Evolutionary conservation across 202 grass and related monocot genomes (phyloP).

Genomic region (Panicum hallii): DNA sequence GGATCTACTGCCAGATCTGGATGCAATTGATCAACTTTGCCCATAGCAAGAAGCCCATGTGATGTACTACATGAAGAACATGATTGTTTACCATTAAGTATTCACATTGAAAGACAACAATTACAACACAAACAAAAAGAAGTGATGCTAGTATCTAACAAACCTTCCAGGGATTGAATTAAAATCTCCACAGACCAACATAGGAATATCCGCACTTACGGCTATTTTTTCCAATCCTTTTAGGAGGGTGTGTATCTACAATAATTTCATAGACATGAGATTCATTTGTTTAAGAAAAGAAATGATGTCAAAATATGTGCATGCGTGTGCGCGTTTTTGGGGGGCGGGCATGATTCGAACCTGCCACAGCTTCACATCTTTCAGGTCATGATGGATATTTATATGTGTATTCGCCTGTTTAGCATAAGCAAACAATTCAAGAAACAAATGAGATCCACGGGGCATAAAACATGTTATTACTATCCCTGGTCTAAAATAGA

Average conservation of each 20-base stretch:
- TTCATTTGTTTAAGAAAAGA: slow-evolving; percentile 15
- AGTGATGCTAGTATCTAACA: slow-evolving; percentile 13
- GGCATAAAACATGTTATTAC: slow-evolving; percentile 12
- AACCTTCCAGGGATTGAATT: slow-evolving; percentile 84
- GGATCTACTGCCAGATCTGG: slow-evolving; percentile 79
- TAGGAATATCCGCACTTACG: slow-evolving; percentile 90
- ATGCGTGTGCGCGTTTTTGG: background rate
- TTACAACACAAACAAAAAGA: slow-evolving; percentile 4
- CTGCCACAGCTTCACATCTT: slow-evolving; percentile 96
- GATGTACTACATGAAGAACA: slow-evolving; percentile 60
- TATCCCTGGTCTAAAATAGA: background rate
- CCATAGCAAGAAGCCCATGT: slow-evolving; percentile 79
- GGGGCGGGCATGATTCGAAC: slow-evolving; percentile 43
- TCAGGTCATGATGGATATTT: slow-evolving; percentile 79
- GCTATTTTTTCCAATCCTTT: slow-evolving; percentile 93
- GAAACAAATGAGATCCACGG: slow-evolving; percentile 33
- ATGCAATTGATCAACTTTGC: slow-evolving; percentile 85
- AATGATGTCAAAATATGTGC: slow-evolving; percentile 19
- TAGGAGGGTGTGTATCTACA: slow-evolving; percentile 80
- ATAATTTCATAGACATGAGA: slow-evolving; percentile 31
- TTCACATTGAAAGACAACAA: slow-evolving; percentile 19
- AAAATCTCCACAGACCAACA: slow-evolving; percentile 97
- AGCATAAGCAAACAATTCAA: slow-evolving; percentile 45
- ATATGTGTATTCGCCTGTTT: slow-evolving; percentile 89
- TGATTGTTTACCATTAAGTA: slow-evolving; percentile 25